phyloP scores from a whole-genome alignment of 1,139 yeast species.

The Candida tropicalis region DNA sequence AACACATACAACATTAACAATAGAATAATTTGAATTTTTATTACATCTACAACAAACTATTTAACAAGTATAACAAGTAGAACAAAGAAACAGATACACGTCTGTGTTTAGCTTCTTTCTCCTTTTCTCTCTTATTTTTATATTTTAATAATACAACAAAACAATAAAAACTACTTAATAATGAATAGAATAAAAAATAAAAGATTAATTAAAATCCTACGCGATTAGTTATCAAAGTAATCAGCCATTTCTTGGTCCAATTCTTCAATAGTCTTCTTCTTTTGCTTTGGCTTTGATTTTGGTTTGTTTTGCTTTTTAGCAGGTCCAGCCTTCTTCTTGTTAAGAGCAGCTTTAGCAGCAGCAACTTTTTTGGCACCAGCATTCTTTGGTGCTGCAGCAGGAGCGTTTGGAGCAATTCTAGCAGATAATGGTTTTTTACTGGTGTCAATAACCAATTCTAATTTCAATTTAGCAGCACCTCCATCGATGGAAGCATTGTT shows the following conservation, averaged over 20 bases:
- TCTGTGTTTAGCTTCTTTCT: too few species aligned
- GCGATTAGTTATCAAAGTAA: slow-evolving; percentile 49
- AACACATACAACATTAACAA: too few species aligned
- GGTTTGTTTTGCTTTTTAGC: slow-evolving; percentile 22
- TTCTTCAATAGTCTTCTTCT: slow-evolving; percentile 82
- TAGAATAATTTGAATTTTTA: too few species aligned
- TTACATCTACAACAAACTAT: too few species aligned
- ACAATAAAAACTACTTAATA: background rate
- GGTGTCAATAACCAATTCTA: slow-evolving; percentile 89
- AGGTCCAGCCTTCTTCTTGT: slow-evolving; percentile 26
- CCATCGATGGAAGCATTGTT: slow-evolving; percentile 94
- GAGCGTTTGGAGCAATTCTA: slow-evolving; percentile 50
- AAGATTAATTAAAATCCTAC: background rate
- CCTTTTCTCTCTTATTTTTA: background rate
- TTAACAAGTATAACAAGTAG: too few species aligned
- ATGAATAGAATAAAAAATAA: too few species aligned
- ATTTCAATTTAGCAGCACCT: slow-evolving; percentile 75
- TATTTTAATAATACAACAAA: slow-evolving; percentile 1
- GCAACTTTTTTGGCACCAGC: slow-evolving; percentile 32
- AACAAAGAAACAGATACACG: too few species aligned
- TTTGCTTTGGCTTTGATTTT: slow-evolving; percentile 41
- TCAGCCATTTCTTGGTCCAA: slow-evolving; percentile 95
- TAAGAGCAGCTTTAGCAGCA: slow-evolving; percentile 24
- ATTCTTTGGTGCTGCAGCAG: slow-evolving; percentile 23
- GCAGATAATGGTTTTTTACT: slow-evolving; percentile 73